These are phyloP conservation scores for Choiromyces venosus DNA, from an alignment of 495 filamentous ascomycete genomes.

Conservation along the genomic window DNA sequence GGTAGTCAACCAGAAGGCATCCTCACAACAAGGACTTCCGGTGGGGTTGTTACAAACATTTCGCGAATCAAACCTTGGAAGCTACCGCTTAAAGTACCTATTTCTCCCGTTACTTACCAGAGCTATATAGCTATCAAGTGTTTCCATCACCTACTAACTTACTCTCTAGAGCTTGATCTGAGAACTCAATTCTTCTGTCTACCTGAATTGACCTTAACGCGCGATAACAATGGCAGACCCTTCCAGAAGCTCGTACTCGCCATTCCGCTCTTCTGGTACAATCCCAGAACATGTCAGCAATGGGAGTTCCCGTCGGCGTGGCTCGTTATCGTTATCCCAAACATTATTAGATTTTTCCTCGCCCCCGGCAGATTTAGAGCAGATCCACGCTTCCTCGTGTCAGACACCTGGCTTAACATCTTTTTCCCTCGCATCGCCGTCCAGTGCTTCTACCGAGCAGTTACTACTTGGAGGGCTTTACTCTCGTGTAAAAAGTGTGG, in stretches of 20 bases:
- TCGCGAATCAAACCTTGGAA: not conserved
- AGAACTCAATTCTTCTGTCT: not conserved
- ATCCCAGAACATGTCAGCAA: conserved; percentile 28
- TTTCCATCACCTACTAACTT: not conserved
- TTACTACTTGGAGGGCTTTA: conserved; percentile 37
- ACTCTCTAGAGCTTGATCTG: not conserved
- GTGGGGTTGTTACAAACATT: not conserved
- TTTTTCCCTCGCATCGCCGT: conserved; percentile 41
- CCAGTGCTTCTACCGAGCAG: conserved; percentile 30
- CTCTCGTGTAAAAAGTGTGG: conserved; percentile 41
- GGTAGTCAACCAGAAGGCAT: not conserved
- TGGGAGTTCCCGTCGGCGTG: conserved; percentile 26
- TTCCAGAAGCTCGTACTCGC: not conserved
- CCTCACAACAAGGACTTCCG: not conserved
- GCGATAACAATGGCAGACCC: not conserved
- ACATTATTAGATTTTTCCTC: conserved; percentile 38
- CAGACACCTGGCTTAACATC: conserved; percentile 39
- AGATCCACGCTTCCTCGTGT: conserved; percentile 42
- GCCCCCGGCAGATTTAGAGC: conserved; percentile 39
- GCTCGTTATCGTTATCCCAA: conserved; percentile 40
- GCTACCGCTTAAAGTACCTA: not conserved
- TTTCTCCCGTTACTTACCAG: not conserved
- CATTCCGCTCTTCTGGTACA: conserved; percentile 1
- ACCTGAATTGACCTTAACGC: not conserved
- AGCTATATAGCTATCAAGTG: not conserved